These are phyloP conservation scores for Eutrema heterophyllum DNA, from an alignment of 345 rosid genomes.

Conservation along the genomic window DNA sequence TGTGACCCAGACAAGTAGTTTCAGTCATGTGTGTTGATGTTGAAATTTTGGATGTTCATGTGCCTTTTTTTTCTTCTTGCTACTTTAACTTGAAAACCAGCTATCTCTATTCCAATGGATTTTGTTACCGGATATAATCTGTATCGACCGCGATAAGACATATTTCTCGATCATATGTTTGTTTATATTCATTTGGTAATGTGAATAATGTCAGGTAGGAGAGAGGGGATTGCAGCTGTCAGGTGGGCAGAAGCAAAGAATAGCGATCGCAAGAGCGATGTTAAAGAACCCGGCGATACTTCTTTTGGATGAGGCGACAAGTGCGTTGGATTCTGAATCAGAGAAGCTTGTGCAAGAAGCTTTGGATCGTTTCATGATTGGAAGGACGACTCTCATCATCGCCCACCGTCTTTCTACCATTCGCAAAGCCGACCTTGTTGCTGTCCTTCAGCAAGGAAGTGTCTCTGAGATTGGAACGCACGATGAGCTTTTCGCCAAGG, in stretches of 20 bases:
- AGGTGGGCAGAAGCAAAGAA: conserved; percentile 97
- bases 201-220: conserved; percentile 72
- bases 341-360: conserved; percentile 98
- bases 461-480: conserved; percentile 91
- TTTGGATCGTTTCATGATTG: conserved; percentile 95
- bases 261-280: conserved; percentile 98
- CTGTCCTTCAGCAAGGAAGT: conserved; percentile 92
- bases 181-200: neutral
- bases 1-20: conserved; percentile 48
- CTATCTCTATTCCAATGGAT: neutral
- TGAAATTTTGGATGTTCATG: conserved; percentile 14
- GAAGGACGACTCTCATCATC: conserved; percentile 93
- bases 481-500: conserved; percentile 82
- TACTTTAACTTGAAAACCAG: neutral
- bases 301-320: conserved; percentile 91
- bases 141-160: neutral
- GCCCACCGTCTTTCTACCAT: conserved; percentile 98
- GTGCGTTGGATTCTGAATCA: conserved; percentile 94
- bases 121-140: neutral
- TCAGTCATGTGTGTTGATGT: conserved; percentile 33
- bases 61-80: neutral
- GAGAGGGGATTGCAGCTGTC: conserved; percentile 96
- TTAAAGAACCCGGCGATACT: conserved; percentile 92
- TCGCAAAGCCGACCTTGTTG: conserved; percentile 95
- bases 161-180: neutral